Conservation (phyloP, 192 early-diverging fungal species). For the Coemansia erecta region DNA sequence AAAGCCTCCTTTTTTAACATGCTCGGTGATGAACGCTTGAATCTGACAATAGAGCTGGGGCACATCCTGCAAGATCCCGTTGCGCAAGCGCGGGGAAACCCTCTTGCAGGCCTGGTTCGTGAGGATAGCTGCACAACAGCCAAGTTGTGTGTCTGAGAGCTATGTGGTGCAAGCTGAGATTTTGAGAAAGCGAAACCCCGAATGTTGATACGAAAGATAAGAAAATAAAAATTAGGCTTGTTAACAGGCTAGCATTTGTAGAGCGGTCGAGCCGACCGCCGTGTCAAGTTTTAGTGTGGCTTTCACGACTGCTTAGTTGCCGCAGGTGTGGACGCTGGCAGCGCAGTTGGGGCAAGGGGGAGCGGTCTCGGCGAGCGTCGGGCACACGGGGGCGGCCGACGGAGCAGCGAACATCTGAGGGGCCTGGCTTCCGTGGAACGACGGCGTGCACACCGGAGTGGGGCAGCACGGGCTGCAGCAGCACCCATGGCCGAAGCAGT, state of each 20-base stretch:
- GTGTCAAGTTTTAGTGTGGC: neutral
- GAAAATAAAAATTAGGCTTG: neutral
- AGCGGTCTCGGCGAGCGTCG: conserved; percentile 17
- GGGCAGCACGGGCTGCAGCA: conserved; percentile 25
- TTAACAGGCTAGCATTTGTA: neutral
- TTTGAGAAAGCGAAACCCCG: neutral
- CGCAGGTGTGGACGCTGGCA: conserved; percentile 3
- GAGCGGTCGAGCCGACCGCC: neutral
- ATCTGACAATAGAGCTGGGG: conserved; percentile 42
- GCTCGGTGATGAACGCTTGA: conserved; percentile 35
- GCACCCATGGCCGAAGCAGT: conserved; percentile 6
- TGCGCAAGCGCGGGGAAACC: conserved; percentile 29
- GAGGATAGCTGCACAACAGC: conserved; percentile 33
- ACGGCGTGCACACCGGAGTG: conserved; percentile 42
- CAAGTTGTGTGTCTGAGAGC: conserved; percentile 52
- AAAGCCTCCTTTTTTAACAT: neutral
- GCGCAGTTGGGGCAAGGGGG: conserved; percentile 37
- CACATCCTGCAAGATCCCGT: conserved; percentile 23
- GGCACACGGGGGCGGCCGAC: conserved; percentile 34
- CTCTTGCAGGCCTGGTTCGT: conserved; percentile 41
- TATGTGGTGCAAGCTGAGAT: neutral
- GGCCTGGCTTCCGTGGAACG: conserved; percentile 36
- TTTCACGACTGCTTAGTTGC: neutral
- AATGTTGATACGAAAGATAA: neutral
- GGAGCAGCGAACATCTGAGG: conserved; percentile 21